Base-by-base conservation (phyloP, 2,329 filamentous ascomycete genomes). In the Coniella lustricola region DNA sequence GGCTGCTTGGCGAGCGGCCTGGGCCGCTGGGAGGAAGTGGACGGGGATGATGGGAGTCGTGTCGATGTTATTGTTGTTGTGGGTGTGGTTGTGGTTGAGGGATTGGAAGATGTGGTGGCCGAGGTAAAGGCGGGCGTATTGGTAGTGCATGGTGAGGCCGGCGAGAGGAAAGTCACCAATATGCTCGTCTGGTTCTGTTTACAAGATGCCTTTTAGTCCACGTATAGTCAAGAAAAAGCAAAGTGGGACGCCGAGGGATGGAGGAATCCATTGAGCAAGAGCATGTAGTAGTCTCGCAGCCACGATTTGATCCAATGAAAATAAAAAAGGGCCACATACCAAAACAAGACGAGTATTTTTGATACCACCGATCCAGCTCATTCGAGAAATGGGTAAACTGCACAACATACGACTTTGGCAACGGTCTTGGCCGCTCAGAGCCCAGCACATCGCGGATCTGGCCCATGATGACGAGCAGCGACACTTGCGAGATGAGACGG, bases 401-500 rank as follows among this genome's bases (percentile, higher is more conserved):
- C 13, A 41, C 12, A 4, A 31, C 21, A 31, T 12, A 41, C 5
- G 38, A 16, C 38, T 41, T 41, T 5, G 38, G 38, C 20, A 41
- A 22, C 0, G 38, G 38, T 31, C 38, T 41, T 8, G 38, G 21
- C 4, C 38, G 20, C 38, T 41, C 38, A 29, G 13, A 41, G 10
- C 38, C 38, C 7, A 41, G 14, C 16, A 41, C 22, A n/a, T 41
- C 38, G 8, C 38, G 38, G n/a, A 41, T 41, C 8, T 41, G 38
- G 12, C 38, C 38, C 38, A 41, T 41, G 38, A 41, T 41, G 22
- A 41, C 38, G 4, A 41, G 12, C 2, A 41, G 22, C n/a, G 38
- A 41, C 14, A 41, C 38, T 21, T 41, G 38, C n/a, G 38, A 41
- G 21, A 41, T 41, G 20, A 41, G 38, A 10, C 38, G 38, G 16